Base-by-base conservation (phyloP, 768 basidiomycete genomes). In the Hemileccinum rubropunctum region DNA sequence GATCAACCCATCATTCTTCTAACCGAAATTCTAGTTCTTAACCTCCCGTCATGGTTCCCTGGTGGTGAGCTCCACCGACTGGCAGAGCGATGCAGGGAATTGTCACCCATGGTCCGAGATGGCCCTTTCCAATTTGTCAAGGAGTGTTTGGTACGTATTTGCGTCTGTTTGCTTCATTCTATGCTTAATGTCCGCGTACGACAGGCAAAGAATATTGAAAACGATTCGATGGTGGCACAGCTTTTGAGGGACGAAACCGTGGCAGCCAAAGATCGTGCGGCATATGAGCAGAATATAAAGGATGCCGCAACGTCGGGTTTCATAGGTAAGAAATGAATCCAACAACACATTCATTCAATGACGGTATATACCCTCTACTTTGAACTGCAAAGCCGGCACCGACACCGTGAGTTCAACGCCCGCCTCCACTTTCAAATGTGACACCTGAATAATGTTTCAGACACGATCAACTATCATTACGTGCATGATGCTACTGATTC, bases 121-220 rank as follows among this genome's bases (percentile, higher is more conserved):
- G 45, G 10, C 3, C 65, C 67, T 3, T 57, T 64, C 18, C 50
- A 58, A 23, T 63, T 59, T 33, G 59, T 65, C 42, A 56, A 60
- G 34, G 51, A 55, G 11, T 58, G 51, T 27, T 44, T 63, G 51
- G 58, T 54, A 46, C 20, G 51, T 28, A 10, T 20, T 10, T n/a
- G 18, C 18, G 14, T 37, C 36, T 21, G 40, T 27, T 20, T 27
- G n/a, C n/a, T n/a, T 23, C 7, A 6, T 17, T 18, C 28, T 38
- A 15, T 13, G 32, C 1, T 1, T 17, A 6, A 27, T 40, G 13
- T 50, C 15, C 21, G 17, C 37, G 12, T 20, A 14, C 10, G 32
- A n/a, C 23, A 68, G 64, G 48, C 48, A n/a, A 60, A 59, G 11
- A 50, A 47, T 7, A 57, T 51, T 12, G 56, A 60, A n/a, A 61